Evolutionary conservation across 2,329 filamentous ascomycete genomes (phyloP).

Genomic region (Thelonectria discophora): DNA sequence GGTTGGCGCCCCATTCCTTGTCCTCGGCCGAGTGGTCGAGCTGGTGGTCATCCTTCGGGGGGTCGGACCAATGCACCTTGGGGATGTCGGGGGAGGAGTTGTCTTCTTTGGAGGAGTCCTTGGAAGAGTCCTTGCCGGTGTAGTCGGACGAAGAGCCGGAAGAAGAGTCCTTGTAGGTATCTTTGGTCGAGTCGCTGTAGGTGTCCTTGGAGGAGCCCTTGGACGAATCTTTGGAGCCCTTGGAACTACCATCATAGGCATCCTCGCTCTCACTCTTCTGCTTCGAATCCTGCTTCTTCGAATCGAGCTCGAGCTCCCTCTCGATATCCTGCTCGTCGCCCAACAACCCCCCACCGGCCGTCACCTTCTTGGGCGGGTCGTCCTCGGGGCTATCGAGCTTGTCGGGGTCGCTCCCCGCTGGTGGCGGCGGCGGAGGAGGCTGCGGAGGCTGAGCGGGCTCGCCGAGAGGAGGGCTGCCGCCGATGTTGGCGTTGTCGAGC

Average conservation of each 20-base stretch:
- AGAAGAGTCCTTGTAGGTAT: not conserved
- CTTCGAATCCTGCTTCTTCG: not conserved
- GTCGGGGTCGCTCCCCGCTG: slow-evolving; percentile 14
- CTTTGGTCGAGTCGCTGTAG: not conserved
- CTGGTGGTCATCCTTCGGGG: slow-evolving; percentile 35
- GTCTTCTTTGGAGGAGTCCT: not conserved
- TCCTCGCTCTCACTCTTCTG: not conserved
- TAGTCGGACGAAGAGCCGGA: not conserved
- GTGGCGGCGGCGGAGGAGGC: slow-evolving; percentile 21
- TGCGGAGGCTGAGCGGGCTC: slow-evolving; percentile 13
- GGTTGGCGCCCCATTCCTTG: slow-evolving; percentile 50
- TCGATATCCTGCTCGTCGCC: slow-evolving; percentile 22
- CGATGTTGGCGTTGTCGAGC: slow-evolving; percentile 23
- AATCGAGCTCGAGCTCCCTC: slow-evolving; percentile 13
- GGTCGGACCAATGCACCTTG: slow-evolving; percentile 42
- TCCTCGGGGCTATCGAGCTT: slow-evolving; percentile 22
- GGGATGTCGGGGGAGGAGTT: slow-evolving; percentile 4
- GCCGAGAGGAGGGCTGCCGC: slow-evolving; percentile 23
- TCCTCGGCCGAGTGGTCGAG: slow-evolving; percentile 28
- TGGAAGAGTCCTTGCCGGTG: not conserved
- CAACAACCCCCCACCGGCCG: slow-evolving; percentile 5
- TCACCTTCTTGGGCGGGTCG: slow-evolving; percentile 22
- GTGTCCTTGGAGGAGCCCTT: not conserved
- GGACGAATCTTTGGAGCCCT: slow-evolving; percentile 1
- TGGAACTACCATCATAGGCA: slow-evolving; percentile 10